Conservation (phyloP, 306 rosid genomes). For the Malus fusca region DNA sequence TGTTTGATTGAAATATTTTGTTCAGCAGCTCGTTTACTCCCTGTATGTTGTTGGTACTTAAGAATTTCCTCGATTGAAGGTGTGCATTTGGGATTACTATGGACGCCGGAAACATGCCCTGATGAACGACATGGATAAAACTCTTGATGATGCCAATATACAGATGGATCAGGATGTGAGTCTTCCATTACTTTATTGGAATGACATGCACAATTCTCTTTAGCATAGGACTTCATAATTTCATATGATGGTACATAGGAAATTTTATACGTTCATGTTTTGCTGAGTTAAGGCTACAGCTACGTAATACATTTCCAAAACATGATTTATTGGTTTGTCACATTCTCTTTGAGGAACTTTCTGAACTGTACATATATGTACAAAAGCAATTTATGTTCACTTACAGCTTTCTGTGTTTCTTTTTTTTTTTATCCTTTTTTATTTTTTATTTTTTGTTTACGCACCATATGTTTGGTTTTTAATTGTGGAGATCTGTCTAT, state of each 20-base stretch:
- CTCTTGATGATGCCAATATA: slow-evolving; percentile 93
- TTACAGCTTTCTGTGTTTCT: too few species aligned
- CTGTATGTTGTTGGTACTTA: slow-evolving; percentile 5
- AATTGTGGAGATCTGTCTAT: too few species aligned
- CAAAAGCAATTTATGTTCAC: too few species aligned
- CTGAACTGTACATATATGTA: too few species aligned
- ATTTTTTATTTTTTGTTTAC: too few species aligned
- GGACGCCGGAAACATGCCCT: slow-evolving; percentile 72
- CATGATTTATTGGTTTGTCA: too few species aligned
- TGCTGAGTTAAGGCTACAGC: not conserved
- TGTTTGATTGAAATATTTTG: not conserved
- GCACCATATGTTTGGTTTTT: too few species aligned
- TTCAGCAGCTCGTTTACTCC: slow-evolving; percentile 8
- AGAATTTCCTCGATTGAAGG: slow-evolving; percentile 38
- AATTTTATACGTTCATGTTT: not conserved
- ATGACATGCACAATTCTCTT: not conserved
- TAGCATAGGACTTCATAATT: not conserved
- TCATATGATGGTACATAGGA: not conserved
- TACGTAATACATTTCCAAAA: not conserved
- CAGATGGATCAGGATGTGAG: slow-evolving; percentile 99
- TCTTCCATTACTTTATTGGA: slow-evolving; percentile 4
- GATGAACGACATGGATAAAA: slow-evolving; percentile 93
- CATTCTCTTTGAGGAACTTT: too few species aligned
- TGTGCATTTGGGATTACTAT: slow-evolving; percentile 92
- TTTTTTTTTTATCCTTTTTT: too few species aligned